Evolutionary conservation across 495 filamentous ascomycete genomes (phyloP), one percentile per base, ranked within the genome.

Genomic region (Oleoguttula mirabilis): DNA sequence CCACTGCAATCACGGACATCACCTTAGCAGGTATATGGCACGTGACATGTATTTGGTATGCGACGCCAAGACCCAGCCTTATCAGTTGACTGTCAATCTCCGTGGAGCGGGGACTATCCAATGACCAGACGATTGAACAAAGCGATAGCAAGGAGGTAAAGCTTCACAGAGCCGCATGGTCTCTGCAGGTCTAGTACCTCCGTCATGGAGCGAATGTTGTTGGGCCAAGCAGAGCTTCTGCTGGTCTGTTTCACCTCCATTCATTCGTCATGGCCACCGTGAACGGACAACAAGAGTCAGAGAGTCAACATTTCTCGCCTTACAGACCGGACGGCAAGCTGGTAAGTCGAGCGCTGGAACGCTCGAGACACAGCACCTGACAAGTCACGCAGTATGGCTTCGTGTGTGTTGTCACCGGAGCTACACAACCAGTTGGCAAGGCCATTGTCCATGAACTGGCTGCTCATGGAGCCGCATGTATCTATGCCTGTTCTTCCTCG

Each of bases 391-490:
- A 44, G 68, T 73, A 77, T 57, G 74, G 73, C 34, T 77, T 78
- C 45, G 68, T 78, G 21, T 78, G 73, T 49, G 69, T 78, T 4
- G 73, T 78, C 3, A 76, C 73, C 5, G 71, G 73, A 5, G 69
- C 73, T 14, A 69, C 66, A 0, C 69, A 74, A 50, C 66, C 73
- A 0, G 64, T 77, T 16, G 75, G 73, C 11, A 64, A 68, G 54
- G 73, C 73, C 23, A 76, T 79, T 38, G 65, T 70, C 12, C 45
- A 55, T 14, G 74, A 78, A 51, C 58, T 77, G 8, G 74, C 74
- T 41, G 73, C 71, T 30, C 74, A 78, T 54, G 73, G 74, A 22
- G 73, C 73, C 42, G 74, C 74, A 48, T 76, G 72, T 50, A 71
- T 78, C 52, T 77, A 78, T 55, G 70, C 63, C 33, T 65, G 61